These are phyloP conservation scores for Apiotrichum gracile DNA, from an alignment of 1,284 basidiomycete species.

Conservation along the genomic window DNA sequence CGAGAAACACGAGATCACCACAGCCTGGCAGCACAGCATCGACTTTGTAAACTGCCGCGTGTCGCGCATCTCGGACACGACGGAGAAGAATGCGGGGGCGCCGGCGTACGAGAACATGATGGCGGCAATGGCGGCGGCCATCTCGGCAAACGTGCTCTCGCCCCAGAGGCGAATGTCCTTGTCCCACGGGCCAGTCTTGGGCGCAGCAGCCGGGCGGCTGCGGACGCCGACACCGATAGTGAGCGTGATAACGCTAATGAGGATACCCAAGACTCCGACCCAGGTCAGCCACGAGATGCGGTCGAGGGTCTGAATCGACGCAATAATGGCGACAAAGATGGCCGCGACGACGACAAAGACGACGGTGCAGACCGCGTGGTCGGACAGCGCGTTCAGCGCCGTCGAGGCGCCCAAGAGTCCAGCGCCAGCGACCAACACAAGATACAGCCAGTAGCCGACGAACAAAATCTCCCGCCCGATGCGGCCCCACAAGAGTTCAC, in stretches of 20 bases:
- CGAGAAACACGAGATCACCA: conserved; percentile 21
- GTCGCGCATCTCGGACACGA: conserved; percentile 40
- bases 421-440: conserved; percentile 22
- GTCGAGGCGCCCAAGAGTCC: conserved; percentile 26
- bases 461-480: conserved; percentile 26
- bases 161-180: conserved; percentile 22
- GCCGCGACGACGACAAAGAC: conserved; percentile 30
- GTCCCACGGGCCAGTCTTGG: conserved; percentile 30
- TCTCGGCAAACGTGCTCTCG: conserved; percentile 24
- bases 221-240: conserved; percentile 36
- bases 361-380: conserved; percentile 32
- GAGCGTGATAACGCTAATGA: conserved; percentile 29
- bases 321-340: conserved; percentile 24
- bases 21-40: conserved; percentile 24
- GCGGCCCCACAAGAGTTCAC: conserved; percentile 17
- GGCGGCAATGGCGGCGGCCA: conserved; percentile 29
- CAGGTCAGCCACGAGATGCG: conserved; percentile 35
- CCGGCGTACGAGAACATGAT: conserved; percentile 33
- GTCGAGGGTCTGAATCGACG: conserved; percentile 33
- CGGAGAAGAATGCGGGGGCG: conserved; percentile 29
- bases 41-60: conserved; percentile 25
- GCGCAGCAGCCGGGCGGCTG: conserved; percentile 38
- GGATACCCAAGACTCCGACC: conserved; percentile 30
- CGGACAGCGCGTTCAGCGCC: conserved; percentile 29
- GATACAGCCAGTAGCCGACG: conserved; percentile 18